Evolutionary conservation across 345 rosid species (phyloP).

Genomic region (Barbarea vulgaris): DNA sequence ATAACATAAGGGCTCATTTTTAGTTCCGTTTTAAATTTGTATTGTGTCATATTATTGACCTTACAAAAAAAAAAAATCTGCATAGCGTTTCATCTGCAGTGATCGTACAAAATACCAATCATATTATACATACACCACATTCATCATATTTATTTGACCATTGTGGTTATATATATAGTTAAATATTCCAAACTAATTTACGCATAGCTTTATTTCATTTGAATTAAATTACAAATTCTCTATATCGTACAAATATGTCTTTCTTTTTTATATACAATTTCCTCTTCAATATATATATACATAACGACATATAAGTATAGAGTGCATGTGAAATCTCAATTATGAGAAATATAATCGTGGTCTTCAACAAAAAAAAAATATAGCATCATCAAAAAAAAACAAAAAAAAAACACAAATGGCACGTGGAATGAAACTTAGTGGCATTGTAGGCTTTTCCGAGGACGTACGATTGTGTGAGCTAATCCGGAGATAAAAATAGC

Average conservation of each 20-base stretch:
- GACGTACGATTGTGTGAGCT: not conserved
- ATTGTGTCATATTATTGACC: not conserved
- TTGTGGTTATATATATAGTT: not conserved
- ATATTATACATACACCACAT: not conserved
- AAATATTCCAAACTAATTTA: not conserved
- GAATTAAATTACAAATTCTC: no score
- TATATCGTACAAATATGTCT: no score
- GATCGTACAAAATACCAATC: not conserved
- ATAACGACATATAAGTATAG: slow-evolving; percentile 12
- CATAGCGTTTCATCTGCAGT: not conserved
- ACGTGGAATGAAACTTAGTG: slow-evolving; percentile 26
- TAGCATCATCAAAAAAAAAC: slow-evolving; percentile 14
- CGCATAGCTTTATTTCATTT: not conserved
- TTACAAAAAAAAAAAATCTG: not conserved
- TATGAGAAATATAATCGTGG: slow-evolving; percentile 17
- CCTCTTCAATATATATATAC: not conserved
- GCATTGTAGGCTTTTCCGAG: slow-evolving; percentile 25
- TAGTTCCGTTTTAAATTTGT: not conserved
- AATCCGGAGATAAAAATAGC: not conserved
- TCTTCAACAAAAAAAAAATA: not conserved
- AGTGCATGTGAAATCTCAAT: slow-evolving; percentile 40
- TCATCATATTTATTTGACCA: not conserved
- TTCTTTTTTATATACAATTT: not conserved
- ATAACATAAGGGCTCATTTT: not conserved
- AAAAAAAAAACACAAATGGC: no score